These are phyloP conservation scores for Laetiporus sulphureus DNA, from an alignment of 1,284 basidiomycete species.

Conservation along the genomic window DNA sequence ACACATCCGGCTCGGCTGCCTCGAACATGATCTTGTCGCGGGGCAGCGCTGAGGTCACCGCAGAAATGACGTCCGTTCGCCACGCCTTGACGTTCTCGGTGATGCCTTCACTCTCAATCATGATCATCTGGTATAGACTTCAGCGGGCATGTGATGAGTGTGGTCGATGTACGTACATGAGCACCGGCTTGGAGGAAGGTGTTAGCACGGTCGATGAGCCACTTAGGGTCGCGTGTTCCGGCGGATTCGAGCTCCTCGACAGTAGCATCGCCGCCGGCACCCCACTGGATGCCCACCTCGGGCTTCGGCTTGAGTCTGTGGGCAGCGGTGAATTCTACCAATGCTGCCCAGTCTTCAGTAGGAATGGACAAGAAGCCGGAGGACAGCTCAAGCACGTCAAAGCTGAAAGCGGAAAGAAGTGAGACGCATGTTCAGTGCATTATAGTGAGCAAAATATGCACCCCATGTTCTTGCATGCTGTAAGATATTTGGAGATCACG, in stretches of 20 bases:
- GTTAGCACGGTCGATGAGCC: conserved; percentile 38
- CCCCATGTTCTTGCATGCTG: conserved; percentile 35
- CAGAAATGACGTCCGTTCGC: conserved; percentile 39
- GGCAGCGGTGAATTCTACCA: conserved; percentile 35
- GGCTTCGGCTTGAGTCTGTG: conserved; percentile 40
- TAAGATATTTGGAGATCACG: conserved; percentile 33
- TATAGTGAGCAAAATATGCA: conserved; percentile 7
- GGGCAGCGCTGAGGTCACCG: conserved; percentile 34
- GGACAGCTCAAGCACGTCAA: conserved; percentile 39
- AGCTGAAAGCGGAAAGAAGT: conserved; percentile 17
- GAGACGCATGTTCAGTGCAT: background rate
- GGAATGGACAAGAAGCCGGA: conserved; percentile 42
- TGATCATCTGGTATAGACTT: conserved; percentile 29
- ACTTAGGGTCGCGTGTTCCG: conserved; percentile 36
- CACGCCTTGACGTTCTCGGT: conserved; percentile 39
- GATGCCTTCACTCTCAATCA: conserved; percentile 43
- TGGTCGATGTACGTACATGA: conserved; percentile 14
- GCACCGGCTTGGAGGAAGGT: conserved; percentile 37
- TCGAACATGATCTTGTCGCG: conserved; percentile 42
- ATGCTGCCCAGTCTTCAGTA: conserved; percentile 34
- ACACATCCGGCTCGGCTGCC: conserved; percentile 38
- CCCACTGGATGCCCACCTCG: conserved; percentile 39
- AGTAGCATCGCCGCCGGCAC: conserved; percentile 36
- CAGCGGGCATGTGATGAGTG: background rate
- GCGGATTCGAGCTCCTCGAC: conserved; percentile 33